Percentiles rank a stretch among this genome's conserved stretches.
phyloP scores from a whole-genome alignment of 768 basidiomycete genomes.

The Podaxis sp. region DNA sequence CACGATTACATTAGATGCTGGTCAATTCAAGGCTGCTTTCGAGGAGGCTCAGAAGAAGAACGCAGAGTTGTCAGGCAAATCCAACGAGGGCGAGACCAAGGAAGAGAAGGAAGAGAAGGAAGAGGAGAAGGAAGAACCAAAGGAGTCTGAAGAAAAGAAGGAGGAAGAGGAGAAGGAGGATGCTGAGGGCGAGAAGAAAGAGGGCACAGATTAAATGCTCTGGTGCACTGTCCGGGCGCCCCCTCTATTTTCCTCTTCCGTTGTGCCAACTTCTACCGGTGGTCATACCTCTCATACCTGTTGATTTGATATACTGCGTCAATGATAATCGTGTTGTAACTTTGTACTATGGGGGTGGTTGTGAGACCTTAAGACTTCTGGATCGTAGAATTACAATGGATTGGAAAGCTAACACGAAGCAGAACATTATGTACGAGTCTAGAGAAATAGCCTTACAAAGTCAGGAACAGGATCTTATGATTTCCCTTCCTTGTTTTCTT shows the following conservation, averaged over 20 bases:
- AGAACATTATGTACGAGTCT: not conserved
- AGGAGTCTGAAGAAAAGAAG: slow-evolving; percentile 23
- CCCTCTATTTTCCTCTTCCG: not conserved
- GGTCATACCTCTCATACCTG: slow-evolving; percentile 8
- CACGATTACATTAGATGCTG: slow-evolving; percentile 58
- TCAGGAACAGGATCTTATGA: not conserved
- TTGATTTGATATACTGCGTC: slow-evolving; percentile 17
- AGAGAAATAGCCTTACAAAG: not conserved
- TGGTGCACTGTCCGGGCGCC: not conserved
- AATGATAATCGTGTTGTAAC: slow-evolving; percentile 9
- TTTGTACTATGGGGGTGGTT: not conserved
- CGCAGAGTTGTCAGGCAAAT: slow-evolving; percentile 32
- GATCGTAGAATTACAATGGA: not conserved
- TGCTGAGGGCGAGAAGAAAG: slow-evolving; percentile 30
- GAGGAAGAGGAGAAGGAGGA: slow-evolving; percentile 28
- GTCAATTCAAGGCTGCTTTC: slow-evolving; percentile 85
- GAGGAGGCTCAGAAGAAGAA: slow-evolving; percentile 81
- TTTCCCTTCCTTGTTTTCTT: slow-evolving; percentile 42
- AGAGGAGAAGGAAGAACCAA: slow-evolving; percentile 29
- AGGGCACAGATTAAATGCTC: not conserved
- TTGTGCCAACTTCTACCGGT: not conserved
- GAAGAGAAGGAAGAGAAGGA: slow-evolving; percentile 28
- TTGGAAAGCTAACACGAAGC: not conserved
- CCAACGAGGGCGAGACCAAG: slow-evolving; percentile 25
- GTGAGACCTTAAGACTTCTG: not conserved